A percentile compares a stretch with the other conserved stretches of the same genome.
Evolutionary conservation across 2,329 filamentous ascomycete genomes (phyloP).

Genomic region (Neoarthrinium moseri): DNA sequence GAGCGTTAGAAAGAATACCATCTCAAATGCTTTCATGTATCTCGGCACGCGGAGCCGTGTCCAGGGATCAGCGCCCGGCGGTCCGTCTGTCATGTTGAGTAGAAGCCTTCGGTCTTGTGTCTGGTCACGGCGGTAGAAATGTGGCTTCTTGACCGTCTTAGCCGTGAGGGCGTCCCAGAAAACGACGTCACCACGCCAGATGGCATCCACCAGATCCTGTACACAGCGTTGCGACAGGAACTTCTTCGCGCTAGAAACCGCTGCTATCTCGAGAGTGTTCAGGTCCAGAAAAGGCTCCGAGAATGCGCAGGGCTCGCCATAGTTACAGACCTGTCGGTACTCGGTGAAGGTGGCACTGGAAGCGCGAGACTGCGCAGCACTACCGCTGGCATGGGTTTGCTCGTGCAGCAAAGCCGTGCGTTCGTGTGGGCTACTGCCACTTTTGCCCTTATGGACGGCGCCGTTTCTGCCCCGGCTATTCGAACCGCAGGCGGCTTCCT

Average conservation of each 20-base stretch:
- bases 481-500: background rate
- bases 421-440: background rate
- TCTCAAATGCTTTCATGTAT: slow-evolving; percentile 6
- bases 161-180: slow-evolving; percentile 1
- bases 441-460: background rate
- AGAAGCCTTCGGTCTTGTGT: background rate
- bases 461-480: background rate
- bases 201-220: background rate
- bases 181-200: slow-evolving; percentile 1
- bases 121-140: background rate
- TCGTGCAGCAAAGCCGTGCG: background rate
- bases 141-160: slow-evolving; percentile 1
- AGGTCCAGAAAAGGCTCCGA: background rate
- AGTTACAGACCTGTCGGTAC: background rate
- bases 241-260: slow-evolving; percentile 1
- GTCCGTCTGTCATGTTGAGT: background rate
- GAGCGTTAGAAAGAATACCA: background rate
- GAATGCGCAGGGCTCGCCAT: background rate
- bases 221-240: background rate
- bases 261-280: slow-evolving; percentile 2
- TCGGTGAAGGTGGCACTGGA: background rate
- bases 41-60: background rate
- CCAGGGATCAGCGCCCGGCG: background rate
- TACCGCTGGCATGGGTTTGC: background rate
- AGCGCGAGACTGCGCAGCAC: background rate